phyloP scores from a whole-genome alignment of 2,329 filamentous ascomycete species.

The Aschersonia sp. region DNA sequence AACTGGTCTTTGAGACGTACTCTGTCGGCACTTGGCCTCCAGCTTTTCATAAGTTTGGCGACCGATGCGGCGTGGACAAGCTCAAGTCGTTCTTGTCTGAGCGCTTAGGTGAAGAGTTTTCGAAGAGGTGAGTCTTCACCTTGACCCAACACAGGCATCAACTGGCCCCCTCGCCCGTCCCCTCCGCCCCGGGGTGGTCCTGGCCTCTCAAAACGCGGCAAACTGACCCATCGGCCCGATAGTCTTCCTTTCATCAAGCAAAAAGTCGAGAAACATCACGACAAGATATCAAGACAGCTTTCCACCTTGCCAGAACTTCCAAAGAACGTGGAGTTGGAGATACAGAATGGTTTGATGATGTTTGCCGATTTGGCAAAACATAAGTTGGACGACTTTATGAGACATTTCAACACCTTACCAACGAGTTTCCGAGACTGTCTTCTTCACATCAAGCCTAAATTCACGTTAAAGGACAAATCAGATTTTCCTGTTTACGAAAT shows the following conservation, averaged over 20 bases:
- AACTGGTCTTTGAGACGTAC: constrained; percentile 31
- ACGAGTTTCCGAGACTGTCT: constrained; percentile 35
- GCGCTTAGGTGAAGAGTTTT: constrained; percentile 38
- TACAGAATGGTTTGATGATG: constrained; percentile 42
- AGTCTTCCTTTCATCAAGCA: constrained; percentile 38
- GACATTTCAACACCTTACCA: constrained; percentile 30
- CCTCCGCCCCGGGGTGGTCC: no score
- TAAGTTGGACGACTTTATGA: constrained; percentile 31
- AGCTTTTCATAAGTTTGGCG: constrained; percentile 29
- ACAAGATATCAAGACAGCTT: constrained; percentile 39
- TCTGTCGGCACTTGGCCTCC: constrained; percentile 29
- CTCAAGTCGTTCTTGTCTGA: constrained; percentile 37
- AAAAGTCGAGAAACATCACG: constrained; percentile 35
- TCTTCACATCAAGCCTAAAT: constrained; percentile 30
- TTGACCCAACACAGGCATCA: no score
- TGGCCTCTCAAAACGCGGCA: no score
- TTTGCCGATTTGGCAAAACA: constrained; percentile 42
- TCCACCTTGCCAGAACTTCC: constrained; percentile 51
- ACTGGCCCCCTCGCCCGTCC: no score
- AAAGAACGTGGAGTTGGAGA: constrained; percentile 49
- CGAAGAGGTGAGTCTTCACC: constrained; percentile 25
- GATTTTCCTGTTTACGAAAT: constrained; percentile 23
- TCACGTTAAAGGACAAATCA: constrained; percentile 23
- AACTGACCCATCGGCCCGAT: no score
- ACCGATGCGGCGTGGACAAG: constrained; percentile 38